A percentile compares a stretch with the other conserved stretches of the same genome.
Conservation (phyloP, 257 asterid species). For the Solanum verrucosum region DNA sequence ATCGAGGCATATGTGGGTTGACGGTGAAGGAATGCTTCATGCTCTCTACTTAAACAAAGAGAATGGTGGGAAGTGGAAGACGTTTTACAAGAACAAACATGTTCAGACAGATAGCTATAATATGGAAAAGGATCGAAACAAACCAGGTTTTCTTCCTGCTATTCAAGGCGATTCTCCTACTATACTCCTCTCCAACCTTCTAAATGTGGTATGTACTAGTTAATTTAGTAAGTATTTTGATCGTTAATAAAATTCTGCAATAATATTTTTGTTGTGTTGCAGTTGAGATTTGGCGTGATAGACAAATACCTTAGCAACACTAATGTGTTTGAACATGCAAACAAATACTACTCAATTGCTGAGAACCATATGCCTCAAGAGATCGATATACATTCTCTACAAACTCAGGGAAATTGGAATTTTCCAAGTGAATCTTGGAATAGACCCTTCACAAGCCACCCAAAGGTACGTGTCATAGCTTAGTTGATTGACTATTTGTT, state of each 20-base stretch:
- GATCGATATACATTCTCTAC: slow-evolving; percentile 32
- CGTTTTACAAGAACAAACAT: slow-evolving; percentile 23
- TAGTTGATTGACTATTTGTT: no score
- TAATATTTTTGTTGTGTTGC: neutral
- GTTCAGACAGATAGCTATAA: slow-evolving; percentile 23
- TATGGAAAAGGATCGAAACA: slow-evolving; percentile 8
- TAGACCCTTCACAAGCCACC: slow-evolving; percentile 69
- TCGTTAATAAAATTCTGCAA: no score
- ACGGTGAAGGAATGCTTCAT: slow-evolving; percentile 50
- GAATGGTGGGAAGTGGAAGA: slow-evolving; percentile 17
- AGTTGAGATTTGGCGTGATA: slow-evolving; percentile 53
- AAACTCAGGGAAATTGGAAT: slow-evolving; percentile 45
- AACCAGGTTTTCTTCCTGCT: slow-evolving; percentile 28
- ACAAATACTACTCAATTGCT: slow-evolving; percentile 43
- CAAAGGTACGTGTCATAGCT: slow-evolving; percentile 30
- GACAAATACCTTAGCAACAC: slow-evolving; percentile 54
- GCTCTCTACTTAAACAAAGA: slow-evolving; percentile 23
- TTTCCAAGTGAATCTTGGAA: slow-evolving; percentile 33
- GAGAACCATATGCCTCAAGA: slow-evolving; percentile 66
- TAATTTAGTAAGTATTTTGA: no score
- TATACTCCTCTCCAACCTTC: slow-evolving; percentile 31
- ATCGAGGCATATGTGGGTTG: slow-evolving; percentile 28
- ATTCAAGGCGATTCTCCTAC: slow-evolving; percentile 41
- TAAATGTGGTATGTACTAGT: slow-evolving; percentile 29
- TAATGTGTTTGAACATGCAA: slow-evolving; percentile 49